Conservation (phyloP, 805 yeast species). For the Yarrowia sp. region DNA sequence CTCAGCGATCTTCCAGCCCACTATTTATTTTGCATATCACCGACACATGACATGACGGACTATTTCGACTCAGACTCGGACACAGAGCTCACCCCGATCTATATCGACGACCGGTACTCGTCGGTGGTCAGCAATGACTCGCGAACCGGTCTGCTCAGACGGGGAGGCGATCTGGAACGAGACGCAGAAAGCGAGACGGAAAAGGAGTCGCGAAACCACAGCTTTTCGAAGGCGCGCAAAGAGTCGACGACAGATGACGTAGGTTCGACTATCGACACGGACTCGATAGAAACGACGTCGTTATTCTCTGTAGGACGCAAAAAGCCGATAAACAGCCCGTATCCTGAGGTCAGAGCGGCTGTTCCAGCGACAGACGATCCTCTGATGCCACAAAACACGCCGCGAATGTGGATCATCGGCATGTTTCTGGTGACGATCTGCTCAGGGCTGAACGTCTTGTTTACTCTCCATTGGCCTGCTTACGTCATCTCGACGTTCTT, state of each 20-base stretch:
- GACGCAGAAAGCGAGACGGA: background rate
- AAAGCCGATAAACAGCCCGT: slow-evolving; percentile 47
- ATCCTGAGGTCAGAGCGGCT: slow-evolving; percentile 65
- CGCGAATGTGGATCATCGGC: slow-evolving; percentile 56
- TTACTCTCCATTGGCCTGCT: slow-evolving; percentile 57
- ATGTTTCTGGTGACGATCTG: slow-evolving; percentile 55
- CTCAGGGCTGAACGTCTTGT: slow-evolving; percentile 57
- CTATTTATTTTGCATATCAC: background rate
- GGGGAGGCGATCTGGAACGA: background rate
- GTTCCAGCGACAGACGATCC: slow-evolving; percentile 60
- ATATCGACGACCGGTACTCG: slow-evolving; percentile 19
- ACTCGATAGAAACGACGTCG: background rate
- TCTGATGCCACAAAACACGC: slow-evolving; percentile 49
- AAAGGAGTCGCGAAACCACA: background rate
- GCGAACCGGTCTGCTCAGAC: background rate
- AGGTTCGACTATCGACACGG: no score
- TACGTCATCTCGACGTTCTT: slow-evolving; percentile 53
- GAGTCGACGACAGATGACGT: no score
- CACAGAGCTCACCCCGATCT: slow-evolving; percentile 12
- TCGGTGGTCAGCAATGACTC: background rate
- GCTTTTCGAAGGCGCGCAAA: no score
- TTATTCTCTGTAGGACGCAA: background rate
- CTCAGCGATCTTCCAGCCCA: no score
- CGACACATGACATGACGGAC: background rate
- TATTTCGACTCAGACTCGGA: slow-evolving; percentile 1